Base-by-base conservation (phyloP, 2,329 filamentous ascomycete genomes). In the Aspergillus sp. region DNA sequence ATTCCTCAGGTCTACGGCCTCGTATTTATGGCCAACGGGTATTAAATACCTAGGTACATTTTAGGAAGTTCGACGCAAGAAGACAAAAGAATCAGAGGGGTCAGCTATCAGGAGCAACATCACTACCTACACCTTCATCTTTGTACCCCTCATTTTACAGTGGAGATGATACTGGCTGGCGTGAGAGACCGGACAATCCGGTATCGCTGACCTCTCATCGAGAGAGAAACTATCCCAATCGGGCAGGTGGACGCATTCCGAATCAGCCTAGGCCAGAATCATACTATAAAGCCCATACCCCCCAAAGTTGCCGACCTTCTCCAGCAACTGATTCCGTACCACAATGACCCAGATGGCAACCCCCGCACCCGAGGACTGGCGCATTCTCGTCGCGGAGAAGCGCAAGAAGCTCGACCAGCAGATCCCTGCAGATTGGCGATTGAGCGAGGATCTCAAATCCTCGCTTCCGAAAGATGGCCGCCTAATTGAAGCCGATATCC, bases 341-440 rank as follows among this genome's bases (percentile, higher is more conserved):
- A 17, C n/a, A 7, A 47, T 48, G 45, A 44, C 29, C 21, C n/a
- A 17, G 45, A 29, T 7, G 11, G 75, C 1, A 5, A 29, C 9
- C 3, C n/a, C 45, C 5, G 40, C 29, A 10, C 25, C 19, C 19
- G n/a, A 45, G 7, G 52, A 55, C 44, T 67, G 65, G 64, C 58
- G 59, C 36, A 48, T 52, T 5, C 40, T 58, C 5, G 63, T 64
- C 11, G 51, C 57, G 17, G 41, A 54, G n/a, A 71, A 71, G 45
- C 65, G 64, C 49, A 56, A 57, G 25, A 64, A 68, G 51, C 63
- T 65, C 46, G 51, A 60, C n/a, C 43, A 57, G 5, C 63, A 66
- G 14, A 71, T 72, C 25, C 71, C 71, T 2, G 31, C 50, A 6
- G 62, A 69, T 58, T 74, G 71, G 72, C 57, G 51, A 1, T 56